Evolutionary conservation across 306 rosid species (phyloP).

Genomic region (Mucuna pruriens): DNA sequence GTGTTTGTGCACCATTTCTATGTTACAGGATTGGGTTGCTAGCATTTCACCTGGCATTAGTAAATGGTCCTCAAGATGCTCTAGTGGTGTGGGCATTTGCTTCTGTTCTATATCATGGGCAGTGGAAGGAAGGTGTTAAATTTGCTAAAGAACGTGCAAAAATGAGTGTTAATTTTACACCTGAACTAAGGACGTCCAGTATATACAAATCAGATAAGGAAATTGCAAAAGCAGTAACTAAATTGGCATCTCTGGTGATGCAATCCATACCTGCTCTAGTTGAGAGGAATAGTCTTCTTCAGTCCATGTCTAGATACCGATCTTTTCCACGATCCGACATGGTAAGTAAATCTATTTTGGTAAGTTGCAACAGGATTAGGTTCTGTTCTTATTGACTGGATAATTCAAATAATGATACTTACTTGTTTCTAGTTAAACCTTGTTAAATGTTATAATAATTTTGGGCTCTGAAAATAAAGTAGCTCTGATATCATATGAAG

Average conservation of each 20-base stretch:
- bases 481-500: constrained; percentile 21
- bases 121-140: constrained; percentile 68
- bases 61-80: constrained; percentile 74
- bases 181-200: constrained; percentile 67
- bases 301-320: constrained; percentile 54
- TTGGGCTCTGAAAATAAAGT: constrained; percentile 25
- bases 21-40: constrained; percentile 77
- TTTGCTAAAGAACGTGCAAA: constrained; percentile 66
- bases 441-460: background rate
- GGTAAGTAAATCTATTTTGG: constrained; percentile 55
- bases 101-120: constrained; percentile 80
- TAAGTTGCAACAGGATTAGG: constrained; percentile 30
- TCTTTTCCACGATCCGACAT: constrained; percentile 43
- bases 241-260: constrained; percentile 65
- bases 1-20: constrained; percentile 36
- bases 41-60: constrained; percentile 81
- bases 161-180: constrained; percentile 53
- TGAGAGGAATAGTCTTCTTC: constrained; percentile 41
- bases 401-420: constrained; percentile 23
- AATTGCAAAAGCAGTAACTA: constrained; percentile 64
- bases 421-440: constrained; percentile 1
- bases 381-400: constrained; percentile 30
- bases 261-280: constrained; percentile 49
- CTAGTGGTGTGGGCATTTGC: constrained; percentile 69
- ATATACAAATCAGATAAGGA: constrained; percentile 58